Evolutionary conservation across 805 yeast genomes (phyloP).

Genomic region (Saccharomycopsis fibuligera): DNA sequence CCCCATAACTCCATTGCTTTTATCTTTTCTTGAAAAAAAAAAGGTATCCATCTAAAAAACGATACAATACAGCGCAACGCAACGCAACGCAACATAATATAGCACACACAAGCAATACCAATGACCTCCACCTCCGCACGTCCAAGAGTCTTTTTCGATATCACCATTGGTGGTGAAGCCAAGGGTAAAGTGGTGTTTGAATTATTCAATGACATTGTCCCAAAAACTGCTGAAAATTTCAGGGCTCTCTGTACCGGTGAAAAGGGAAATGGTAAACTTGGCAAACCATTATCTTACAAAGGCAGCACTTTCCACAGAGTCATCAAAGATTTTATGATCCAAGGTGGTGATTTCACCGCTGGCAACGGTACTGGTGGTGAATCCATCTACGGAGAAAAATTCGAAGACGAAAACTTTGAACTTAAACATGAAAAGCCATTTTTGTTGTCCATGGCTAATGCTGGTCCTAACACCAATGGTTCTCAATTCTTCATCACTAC

Average conservation of each 20-base stretch:
- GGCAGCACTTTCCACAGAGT: slow-evolving; percentile 92
- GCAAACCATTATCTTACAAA: slow-evolving; percentile 67
- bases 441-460: slow-evolving; percentile 92
- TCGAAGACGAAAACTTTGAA: slow-evolving; percentile 84
- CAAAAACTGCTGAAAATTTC: slow-evolving; percentile 87
- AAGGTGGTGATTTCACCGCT: slow-evolving; percentile 88
- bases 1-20: too few species aligned
- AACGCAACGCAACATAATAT: too few species aligned
- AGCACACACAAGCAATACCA: too few species aligned
- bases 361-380: slow-evolving; percentile 76
- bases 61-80: too few species aligned
- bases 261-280: slow-evolving; percentile 56
- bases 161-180: slow-evolving; percentile 61
- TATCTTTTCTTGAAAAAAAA: too few species aligned
- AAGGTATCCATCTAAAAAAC: too few species aligned
- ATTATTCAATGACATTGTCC: slow-evolving; percentile 66
- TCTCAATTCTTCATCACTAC: slow-evolving; percentile 94
- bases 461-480: slow-evolving; percentile 94
- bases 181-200: slow-evolving; percentile 78
- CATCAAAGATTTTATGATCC: slow-evolving; percentile 84
- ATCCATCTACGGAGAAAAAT: slow-evolving; percentile 76
- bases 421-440: slow-evolving; percentile 77
- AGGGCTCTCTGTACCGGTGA: slow-evolving; percentile 87
- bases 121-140: slow-evolving; percentile 17
- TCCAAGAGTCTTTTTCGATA: slow-evolving; percentile 69